Conservation (phyloP, 2,329 filamentous ascomycete genomes). For the Pseudogymnoascus sp. region DNA sequence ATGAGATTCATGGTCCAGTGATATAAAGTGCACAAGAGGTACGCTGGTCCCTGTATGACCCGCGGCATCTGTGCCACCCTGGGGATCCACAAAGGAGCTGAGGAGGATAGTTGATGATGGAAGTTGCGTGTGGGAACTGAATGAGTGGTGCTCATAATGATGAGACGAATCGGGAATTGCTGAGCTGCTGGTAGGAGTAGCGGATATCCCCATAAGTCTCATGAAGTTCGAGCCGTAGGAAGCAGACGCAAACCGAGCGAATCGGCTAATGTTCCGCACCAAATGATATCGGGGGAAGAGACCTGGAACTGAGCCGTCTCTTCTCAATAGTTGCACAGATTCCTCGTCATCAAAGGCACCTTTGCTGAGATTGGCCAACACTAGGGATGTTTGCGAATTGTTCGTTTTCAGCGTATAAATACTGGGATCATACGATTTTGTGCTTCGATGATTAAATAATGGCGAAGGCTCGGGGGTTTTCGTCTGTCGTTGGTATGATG, state of each 20-base stretch:
- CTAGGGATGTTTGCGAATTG: conserved; percentile 25
- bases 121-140: conserved; percentile 55
- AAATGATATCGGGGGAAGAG: conserved; percentile 55
- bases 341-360: conserved; percentile 24
- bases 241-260: conserved; percentile 60
- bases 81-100: conserved; percentile 49
- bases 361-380: conserved; percentile 20
- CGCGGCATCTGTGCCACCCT: conserved; percentile 43
- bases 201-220: conserved; percentile 55
- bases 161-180: conserved; percentile 29
- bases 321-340: conserved; percentile 23
- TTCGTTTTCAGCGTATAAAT: conserved; percentile 55
- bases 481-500: background rate
- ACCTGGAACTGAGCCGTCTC: conserved; percentile 48
- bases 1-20: conserved; percentile 50
- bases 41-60: conserved; percentile 45
- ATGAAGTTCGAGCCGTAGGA: conserved; percentile 59
- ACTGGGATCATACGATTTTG: conserved; percentile 35
- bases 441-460: conserved; percentile 25
- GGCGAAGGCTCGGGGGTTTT: conserved; percentile 16
- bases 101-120: conserved; percentile 50
- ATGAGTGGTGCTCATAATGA: conserved; percentile 56
- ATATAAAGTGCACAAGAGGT: conserved; percentile 49
- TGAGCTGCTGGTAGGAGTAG: conserved; percentile 32
- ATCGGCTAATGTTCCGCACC: conserved; percentile 54